Evolutionary conservation across 768 basidiomycete genomes (phyloP), one percentile per base, ranked within the genome.

Genomic region (Boletus pseudopeckii): DNA sequence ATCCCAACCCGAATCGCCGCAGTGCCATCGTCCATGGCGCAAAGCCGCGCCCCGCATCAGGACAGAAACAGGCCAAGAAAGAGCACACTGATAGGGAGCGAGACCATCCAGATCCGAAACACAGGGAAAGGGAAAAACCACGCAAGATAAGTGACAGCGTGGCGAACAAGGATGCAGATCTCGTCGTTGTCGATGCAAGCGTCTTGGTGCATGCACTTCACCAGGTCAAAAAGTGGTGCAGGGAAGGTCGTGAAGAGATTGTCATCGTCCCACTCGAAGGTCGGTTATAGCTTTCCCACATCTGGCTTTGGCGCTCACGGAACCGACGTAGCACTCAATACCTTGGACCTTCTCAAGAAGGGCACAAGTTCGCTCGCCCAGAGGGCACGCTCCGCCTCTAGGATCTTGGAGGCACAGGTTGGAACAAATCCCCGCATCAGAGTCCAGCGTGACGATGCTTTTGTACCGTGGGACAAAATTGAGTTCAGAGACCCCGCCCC

Each of bases 311-410:
- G 5, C 45, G 34, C 62, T 62, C 57, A 60, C 22, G 15, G 42
- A 32, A 32, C 24, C 40, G 24, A 22, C 47, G 24, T 67, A 96
- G 93, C 88, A 9, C 78, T 97, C 26, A 95, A 93, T 64, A 95
- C 93, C 0, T 79, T 97, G 3, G 94, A 97, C 66, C 74, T 95
- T 2, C 80, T 96, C 64, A 97, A 97, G 80, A 97, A 96, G 67
- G 93, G 93, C 1, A 84, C 85, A 0, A 88, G 79, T 26, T 72
- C 81, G 0, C 78, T 92, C 11, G 91, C 93, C 0, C 83, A 89
- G 64, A 84, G 86, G 26, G 93, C 93, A 2, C 88, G 94, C 20
- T 78, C 86, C 0, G 94, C 93, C 13, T 92, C 93, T 11, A 86
- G 94, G 22, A 85, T 92, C 48, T 80, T 97, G 40, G 94, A 97